Evolutionary conservation across 768 basidiomycete genomes (phyloP).

Genomic region (Boletus speciosus): DNA sequence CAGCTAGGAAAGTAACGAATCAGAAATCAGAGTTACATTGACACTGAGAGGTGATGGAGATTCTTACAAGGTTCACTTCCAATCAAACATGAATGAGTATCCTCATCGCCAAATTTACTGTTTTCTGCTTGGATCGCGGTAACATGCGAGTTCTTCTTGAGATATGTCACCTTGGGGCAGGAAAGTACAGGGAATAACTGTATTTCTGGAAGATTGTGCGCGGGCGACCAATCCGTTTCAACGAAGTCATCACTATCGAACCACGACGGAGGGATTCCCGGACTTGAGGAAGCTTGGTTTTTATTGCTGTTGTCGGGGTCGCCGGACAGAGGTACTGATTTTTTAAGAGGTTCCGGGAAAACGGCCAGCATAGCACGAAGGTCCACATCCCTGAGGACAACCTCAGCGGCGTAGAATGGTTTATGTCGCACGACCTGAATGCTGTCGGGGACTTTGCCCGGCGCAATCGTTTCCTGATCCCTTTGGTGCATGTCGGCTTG

Average conservation of each 20-base stretch:
- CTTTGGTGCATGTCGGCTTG: conserved; percentile 92
- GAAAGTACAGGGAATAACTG: conserved; percentile 69
- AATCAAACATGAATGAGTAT: conserved; percentile 77
- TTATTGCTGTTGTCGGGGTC: conserved; percentile 45
- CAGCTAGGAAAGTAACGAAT: conserved; percentile 39
- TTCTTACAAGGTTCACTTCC: conserved; percentile 65
- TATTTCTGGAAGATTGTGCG: conserved; percentile 52
- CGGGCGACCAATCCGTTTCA: conserved; percentile 63
- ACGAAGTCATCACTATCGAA: conserved; percentile 78
- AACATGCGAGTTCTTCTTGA: conserved; percentile 54
- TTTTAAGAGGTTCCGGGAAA: conserved; percentile 71
- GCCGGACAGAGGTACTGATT: conserved; percentile 46
- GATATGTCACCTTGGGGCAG: conserved; percentile 82
- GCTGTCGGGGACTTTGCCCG: conserved; percentile 54
- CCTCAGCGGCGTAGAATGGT: conserved; percentile 84
- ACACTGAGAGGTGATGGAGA: background rate
- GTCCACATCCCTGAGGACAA: conserved; percentile 72
- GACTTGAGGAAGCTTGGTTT: conserved; percentile 20
- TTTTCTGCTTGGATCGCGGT: conserved; percentile 39
- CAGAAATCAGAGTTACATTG: background rate
- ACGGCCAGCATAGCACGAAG: conserved; percentile 74
- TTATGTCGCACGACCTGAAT: conserved; percentile 67
- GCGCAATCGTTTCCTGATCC: conserved; percentile 69
- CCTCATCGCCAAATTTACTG: conserved; percentile 85
- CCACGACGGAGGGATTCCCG: conserved; percentile 57